Evolutionary conservation across 2,329 filamentous ascomycete species (phyloP).

Genomic region (Hypoxylon sp.): DNA sequence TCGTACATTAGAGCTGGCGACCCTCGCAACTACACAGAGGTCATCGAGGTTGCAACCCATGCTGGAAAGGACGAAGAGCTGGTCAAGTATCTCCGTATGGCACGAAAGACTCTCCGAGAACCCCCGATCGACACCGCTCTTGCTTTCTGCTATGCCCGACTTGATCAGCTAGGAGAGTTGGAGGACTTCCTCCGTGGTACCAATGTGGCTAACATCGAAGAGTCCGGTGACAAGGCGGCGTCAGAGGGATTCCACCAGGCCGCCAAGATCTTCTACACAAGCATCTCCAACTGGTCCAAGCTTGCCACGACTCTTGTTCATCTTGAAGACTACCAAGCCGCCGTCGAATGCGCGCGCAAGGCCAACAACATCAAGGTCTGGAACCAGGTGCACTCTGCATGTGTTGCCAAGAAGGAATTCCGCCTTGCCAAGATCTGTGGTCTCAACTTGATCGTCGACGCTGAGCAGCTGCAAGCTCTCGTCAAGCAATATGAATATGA

Average conservation of each 20-base stretch:
- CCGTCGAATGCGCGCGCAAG: constrained; percentile 96
- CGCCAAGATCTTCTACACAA: constrained; percentile 98
- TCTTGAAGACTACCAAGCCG: constrained; percentile 94
- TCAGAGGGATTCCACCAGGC: constrained; percentile 93
- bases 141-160: constrained; percentile 91
- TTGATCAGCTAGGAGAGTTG: constrained; percentile 89
- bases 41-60: constrained; percentile 93
- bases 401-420: constrained; percentile 98
- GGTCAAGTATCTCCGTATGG: constrained; percentile 96
- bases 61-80: constrained; percentile 98
- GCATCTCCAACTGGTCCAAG: constrained; percentile 99
- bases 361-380: constrained; percentile 99
- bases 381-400: constrained; percentile 98
- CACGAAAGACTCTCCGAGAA: constrained; percentile 94
- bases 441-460: constrained; percentile 96
- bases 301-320: constrained; percentile 98
- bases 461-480: constrained; percentile 90
- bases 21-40: constrained; percentile 90
- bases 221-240: constrained; percentile 97
- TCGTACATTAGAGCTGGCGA: constrained; percentile 97
- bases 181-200: constrained; percentile 94
- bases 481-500: constrained; percentile 97
- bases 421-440: constrained; percentile 98
- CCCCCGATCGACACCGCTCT: constrained; percentile 91
- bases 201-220: constrained; percentile 95